phyloP scores from a whole-genome alignment of 495 filamentous ascomycete species.

The Trichoderma orchidacearum region DNA sequence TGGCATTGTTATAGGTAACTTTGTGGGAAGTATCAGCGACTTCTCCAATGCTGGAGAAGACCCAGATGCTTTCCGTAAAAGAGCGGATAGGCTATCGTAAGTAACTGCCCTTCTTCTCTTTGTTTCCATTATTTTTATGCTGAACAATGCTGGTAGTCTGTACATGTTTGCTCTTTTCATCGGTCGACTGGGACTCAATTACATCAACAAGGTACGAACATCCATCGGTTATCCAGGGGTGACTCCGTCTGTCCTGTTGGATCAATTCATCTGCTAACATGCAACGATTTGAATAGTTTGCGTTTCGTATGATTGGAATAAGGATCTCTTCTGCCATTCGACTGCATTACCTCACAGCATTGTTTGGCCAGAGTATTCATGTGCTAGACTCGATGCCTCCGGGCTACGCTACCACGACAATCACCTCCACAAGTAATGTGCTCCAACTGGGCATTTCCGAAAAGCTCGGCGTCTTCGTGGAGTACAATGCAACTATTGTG shows the following conservation, averaged over 20 bases:
- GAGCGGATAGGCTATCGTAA: not conserved
- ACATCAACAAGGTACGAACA: conserved; percentile 38
- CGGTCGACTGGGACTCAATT: conserved; percentile 41
- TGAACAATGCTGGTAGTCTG: conserved; percentile 15
- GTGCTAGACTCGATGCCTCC: conserved; percentile 40
- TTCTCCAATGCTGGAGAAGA: not conserved
- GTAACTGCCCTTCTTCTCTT: not conserved
- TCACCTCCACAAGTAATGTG: conserved; percentile 49
- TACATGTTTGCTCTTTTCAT: conserved; percentile 52
- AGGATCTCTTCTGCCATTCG: conserved; percentile 41
- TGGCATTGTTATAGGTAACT: conserved; percentile 19
- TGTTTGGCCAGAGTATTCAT: conserved; percentile 38
- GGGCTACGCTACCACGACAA: conserved; percentile 40
- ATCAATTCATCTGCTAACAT: not conserved
- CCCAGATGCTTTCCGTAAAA: not conserved
- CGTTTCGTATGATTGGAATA: conserved; percentile 39
- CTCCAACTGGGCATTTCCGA: conserved; percentile 57
- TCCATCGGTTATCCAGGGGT: not conserved
- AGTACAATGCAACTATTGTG: conserved; percentile 36
- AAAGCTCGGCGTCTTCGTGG: conserved; percentile 38
- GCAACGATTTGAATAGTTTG: conserved; percentile 21
- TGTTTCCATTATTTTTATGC: not conserved
- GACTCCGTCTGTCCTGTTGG: not conserved
- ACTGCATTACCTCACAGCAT: conserved; percentile 33
- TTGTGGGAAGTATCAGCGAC: conserved; percentile 21